Evolutionary conservation across 441 rosid species (phyloP).

Genomic region (Lepidium campestre): DNA sequence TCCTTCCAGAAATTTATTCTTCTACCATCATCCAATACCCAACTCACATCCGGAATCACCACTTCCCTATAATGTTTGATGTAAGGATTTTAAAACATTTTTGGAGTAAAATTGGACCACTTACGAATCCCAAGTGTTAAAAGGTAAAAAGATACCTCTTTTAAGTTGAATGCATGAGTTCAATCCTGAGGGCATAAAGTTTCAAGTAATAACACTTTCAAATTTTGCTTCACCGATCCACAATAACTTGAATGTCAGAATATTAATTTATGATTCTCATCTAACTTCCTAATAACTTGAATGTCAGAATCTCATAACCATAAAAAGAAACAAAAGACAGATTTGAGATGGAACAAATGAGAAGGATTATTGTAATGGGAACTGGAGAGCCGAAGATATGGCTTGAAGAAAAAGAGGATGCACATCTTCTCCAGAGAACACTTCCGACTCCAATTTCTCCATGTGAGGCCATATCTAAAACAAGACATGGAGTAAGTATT

Average conservation of each 20-base stretch:
- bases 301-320: not conserved
- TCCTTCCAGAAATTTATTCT: no score
- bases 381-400: constrained; percentile 46
- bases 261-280: not conserved
- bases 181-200: no score
- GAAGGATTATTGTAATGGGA: constrained; percentile 4
- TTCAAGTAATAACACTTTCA: not conserved
- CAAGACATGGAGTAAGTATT: not conserved
- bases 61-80: no score
- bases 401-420: constrained; percentile 83
- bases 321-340: not conserved
- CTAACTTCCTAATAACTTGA: not conserved
- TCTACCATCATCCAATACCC: no score
- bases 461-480: constrained; percentile 83
- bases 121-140: no score
- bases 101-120: no score
- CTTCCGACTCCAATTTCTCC: constrained; percentile 72
- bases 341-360: not conserved
- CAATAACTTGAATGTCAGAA: not conserved
- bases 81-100: no score
- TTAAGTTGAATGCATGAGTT: no score
- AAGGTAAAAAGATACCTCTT: no score
- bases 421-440: constrained; percentile 46
- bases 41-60: no score
- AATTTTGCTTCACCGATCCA: not conserved